phyloP scores from a whole-genome alignment of 768 basidiomycete genomes.

The Daedaleopsis sinensis region DNA sequence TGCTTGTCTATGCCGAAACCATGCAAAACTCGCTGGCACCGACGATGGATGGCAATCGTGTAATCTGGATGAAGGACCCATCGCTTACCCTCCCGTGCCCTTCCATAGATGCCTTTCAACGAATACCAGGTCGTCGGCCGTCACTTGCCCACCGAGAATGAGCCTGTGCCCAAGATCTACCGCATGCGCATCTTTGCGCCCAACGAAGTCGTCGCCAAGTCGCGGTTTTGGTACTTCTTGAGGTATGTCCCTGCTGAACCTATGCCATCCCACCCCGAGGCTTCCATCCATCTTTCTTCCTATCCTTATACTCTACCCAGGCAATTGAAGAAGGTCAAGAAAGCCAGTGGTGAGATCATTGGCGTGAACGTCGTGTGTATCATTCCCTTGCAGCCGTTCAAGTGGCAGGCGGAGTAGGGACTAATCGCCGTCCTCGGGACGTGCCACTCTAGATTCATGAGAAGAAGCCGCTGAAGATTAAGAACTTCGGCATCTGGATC shows the following conservation, averaged over 20 bases:
- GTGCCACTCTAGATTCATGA: constrained; percentile 80
- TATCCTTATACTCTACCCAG: constrained; percentile 40
- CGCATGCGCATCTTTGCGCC: constrained; percentile 99
- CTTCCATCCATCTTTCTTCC: background rate
- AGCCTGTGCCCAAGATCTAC: constrained; percentile 97
- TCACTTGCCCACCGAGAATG: constrained; percentile 91
- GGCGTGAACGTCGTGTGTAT: constrained; percentile 95
- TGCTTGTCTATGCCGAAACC: constrained; percentile 7
- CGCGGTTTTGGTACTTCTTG: constrained; percentile 99
- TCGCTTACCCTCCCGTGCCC: constrained; percentile 20
- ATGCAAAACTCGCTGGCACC: constrained; percentile 8
- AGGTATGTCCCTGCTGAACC: constrained; percentile 50
- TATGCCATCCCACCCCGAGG: background rate
- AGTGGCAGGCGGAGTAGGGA: constrained; percentile 83
- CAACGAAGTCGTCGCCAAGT: constrained; percentile 98
- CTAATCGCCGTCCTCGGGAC: constrained; percentile 31
- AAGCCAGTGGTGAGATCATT: constrained; percentile 98
- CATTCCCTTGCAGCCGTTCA: constrained; percentile 66
- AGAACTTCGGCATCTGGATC: constrained; percentile 99
- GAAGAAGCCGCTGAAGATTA: constrained; percentile 97
- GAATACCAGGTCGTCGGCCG: constrained; percentile 99
- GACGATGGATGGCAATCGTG: constrained; percentile 36
- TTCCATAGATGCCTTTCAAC: constrained; percentile 67
- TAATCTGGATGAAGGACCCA: constrained; percentile 26
- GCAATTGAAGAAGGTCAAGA: constrained; percentile 99